These are phyloP conservation scores for Pseudocohnilembus persalinus DNA, from an alignment of 169 alveolate genomes.

Conservation along the genomic window DNA sequence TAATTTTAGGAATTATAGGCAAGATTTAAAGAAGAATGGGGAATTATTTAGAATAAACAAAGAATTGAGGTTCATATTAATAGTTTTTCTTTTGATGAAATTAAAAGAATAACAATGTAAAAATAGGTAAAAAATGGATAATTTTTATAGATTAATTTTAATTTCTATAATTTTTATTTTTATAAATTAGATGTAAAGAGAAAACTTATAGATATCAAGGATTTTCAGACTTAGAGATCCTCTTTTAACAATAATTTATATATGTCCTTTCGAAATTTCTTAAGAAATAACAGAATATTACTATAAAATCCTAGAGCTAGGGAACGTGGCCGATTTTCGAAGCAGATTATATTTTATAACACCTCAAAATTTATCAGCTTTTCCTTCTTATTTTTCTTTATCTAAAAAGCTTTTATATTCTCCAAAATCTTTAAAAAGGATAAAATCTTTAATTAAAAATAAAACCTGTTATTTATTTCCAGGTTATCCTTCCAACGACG, in stretches of 20 bases:
- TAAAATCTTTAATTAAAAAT: slow-evolving; percentile 50
- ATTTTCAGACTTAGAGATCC: slow-evolving; percentile 73
- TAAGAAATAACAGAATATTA: slow-evolving; percentile 69
- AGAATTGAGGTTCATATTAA: slow-evolving; percentile 79
- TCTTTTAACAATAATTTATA: slow-evolving; percentile 61
- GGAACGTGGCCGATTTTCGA: slow-evolving; percentile 57
- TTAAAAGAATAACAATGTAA: slow-evolving; percentile 67
- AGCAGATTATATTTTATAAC: slow-evolving; percentile 56
- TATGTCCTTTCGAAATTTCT: slow-evolving; percentile 66
- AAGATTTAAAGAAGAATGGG: slow-evolving; percentile 69
- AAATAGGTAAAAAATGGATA: no score
- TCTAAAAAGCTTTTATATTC: slow-evolving; percentile 60
- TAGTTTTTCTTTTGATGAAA: slow-evolving; percentile 61
- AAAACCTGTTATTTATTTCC: slow-evolving; percentile 73
- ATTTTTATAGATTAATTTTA: no score
- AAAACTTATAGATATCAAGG: slow-evolving; percentile 72
- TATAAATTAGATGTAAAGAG: slow-evolving; percentile 51
- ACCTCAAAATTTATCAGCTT: slow-evolving; percentile 57
- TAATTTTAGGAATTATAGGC: slow-evolving; percentile 56
- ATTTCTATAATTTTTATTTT: background rate
- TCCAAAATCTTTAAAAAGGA: slow-evolving; percentile 67
- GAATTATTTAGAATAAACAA: slow-evolving; percentile 41
- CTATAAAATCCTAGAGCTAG: slow-evolving; percentile 65
- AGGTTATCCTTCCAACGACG: slow-evolving; percentile 74
- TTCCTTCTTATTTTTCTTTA: slow-evolving; percentile 62